Evolutionary conservation across 129 eudicot species (phyloP).

Genomic region (Flaveria trinervia): DNA sequence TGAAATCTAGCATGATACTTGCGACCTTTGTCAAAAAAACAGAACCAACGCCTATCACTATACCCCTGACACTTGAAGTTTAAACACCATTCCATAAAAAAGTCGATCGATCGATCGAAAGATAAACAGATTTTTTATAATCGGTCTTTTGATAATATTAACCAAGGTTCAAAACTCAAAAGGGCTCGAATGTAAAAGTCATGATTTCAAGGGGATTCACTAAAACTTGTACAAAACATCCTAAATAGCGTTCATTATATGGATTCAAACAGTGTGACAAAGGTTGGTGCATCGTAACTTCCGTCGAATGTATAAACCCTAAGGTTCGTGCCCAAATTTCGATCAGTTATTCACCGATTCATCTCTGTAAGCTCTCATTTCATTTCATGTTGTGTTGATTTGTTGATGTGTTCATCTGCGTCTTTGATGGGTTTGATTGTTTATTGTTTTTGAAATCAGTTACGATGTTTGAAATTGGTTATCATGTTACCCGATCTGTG

Average conservation of each 20-base stretch:
- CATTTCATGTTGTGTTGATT: background rate
- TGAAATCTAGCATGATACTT: no score
- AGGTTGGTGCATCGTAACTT: constrained; percentile 2
- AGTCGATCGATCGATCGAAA: no score
- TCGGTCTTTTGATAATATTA: no score
- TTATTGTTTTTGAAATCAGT: background rate
- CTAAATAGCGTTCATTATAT: constrained; percentile 23
- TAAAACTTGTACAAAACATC: background rate
- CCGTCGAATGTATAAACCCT: constrained; percentile 26
- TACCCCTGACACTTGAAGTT: no score
- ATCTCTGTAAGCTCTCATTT: constrained; percentile 30
- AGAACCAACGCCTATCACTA: no score
- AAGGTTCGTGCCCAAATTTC: constrained; percentile 17
- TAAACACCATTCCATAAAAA: no score
- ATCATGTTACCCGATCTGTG: constrained; percentile 22
- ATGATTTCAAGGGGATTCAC: background rate
- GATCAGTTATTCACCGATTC: background rate
- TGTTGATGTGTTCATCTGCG: background rate
- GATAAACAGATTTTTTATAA: no score
- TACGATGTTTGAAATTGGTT: constrained; percentile 18
- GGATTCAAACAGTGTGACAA: constrained; percentile 12
- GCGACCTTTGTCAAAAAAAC: no score
- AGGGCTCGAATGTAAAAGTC: background rate
- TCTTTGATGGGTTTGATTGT: constrained; percentile 1
- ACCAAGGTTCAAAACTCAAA: background rate